A percentile compares a stretch with the other conserved stretches of the same genome.
Conservation (phyloP, 768 basidiomycete genomes). For the Rhodotorula graminis region DNA sequence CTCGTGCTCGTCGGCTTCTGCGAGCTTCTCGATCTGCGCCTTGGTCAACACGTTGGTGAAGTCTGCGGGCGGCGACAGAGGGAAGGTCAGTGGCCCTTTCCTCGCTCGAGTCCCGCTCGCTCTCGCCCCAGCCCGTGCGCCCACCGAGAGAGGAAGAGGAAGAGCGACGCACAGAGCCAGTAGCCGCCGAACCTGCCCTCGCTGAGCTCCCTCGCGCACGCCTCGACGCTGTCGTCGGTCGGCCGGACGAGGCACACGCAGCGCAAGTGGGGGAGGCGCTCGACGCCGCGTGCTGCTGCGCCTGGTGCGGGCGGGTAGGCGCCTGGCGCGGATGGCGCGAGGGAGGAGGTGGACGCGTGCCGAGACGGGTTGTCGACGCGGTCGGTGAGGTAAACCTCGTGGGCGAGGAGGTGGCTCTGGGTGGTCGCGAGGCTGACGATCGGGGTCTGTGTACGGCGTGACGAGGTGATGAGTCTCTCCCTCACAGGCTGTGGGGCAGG, state of each 20-base stretch:
- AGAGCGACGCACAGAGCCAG: constrained; percentile 81
- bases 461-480: too few species aligned
- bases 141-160: constrained; percentile 50
- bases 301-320: constrained; percentile 8
- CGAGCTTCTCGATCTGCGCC: constrained; percentile 81
- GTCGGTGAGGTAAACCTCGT: constrained; percentile 97
- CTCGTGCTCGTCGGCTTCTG: constrained; percentile 91
- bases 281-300: constrained; percentile 55
- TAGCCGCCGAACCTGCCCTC: constrained; percentile 97
- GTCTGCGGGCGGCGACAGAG: constrained; percentile 59
- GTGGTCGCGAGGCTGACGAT: constrained; percentile 92
- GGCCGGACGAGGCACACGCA: constrained; percentile 90
- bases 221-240: constrained; percentile 73
- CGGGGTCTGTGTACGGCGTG: constrained; percentile 80
- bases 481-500: background rate
- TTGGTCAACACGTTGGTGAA: constrained; percentile 93
- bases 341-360: background rate
- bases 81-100: too few species aligned
- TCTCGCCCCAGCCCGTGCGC: background rate
- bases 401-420: constrained; percentile 83
- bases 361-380: constrained; percentile 77
- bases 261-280: constrained; percentile 92
- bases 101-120: too few species aligned
- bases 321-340: background rate
- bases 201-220: constrained; percentile 73